Evolutionary conservation across 192 early-diverging fungal species (phyloP).

Genomic region (Backusella parvicylindrica): DNA sequence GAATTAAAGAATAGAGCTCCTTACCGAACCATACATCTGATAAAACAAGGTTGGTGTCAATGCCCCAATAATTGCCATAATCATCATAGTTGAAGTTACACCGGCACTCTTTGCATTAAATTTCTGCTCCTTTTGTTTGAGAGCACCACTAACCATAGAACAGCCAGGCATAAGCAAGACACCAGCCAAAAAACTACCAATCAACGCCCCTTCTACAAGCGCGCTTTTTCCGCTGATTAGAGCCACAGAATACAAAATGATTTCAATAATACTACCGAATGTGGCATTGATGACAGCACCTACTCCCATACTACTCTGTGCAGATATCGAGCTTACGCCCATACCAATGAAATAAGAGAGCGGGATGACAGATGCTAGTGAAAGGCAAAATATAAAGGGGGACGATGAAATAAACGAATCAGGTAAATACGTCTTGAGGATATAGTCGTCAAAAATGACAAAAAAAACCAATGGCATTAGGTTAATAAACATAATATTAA

Average conservation of each 20-base stretch:
- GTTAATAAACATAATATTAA: constrained; percentile 97
- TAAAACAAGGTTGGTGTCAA: constrained; percentile 96
- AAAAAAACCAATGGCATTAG: constrained; percentile 81
- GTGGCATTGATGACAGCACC: constrained; percentile 98
- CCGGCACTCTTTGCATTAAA: constrained; percentile 95
- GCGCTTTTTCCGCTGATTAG: constrained; percentile 82
- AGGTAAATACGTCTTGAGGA: constrained; percentile 54
- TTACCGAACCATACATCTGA: constrained; percentile 79
- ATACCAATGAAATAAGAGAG: constrained; percentile 96
- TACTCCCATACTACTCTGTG: constrained; percentile 87
- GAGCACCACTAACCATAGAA: constrained; percentile 90
- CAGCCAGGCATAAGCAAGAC: constrained; percentile 90
- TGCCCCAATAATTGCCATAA: constrained; percentile 89
- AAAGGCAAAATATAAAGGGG: constrained; percentile 64
- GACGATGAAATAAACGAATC: constrained; percentile 57
- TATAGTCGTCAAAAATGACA: constrained; percentile 78
- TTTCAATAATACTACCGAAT: constrained; percentile 95
- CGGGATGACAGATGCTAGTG: constrained; percentile 82
- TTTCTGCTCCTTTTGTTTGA: constrained; percentile 87
- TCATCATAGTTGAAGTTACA: constrained; percentile 92
- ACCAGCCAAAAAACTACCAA: constrained; percentile 88
- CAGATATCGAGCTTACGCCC: constrained; percentile 93
- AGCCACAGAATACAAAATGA: constrained; percentile 90
- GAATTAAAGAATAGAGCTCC: neutral
- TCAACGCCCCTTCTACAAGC: constrained; percentile 88